Evolutionary conservation across 2,329 filamentous ascomycete species (phyloP), one percentile per base, ranked within the genome.

Genomic region (Fusarium denticulatum): DNA sequence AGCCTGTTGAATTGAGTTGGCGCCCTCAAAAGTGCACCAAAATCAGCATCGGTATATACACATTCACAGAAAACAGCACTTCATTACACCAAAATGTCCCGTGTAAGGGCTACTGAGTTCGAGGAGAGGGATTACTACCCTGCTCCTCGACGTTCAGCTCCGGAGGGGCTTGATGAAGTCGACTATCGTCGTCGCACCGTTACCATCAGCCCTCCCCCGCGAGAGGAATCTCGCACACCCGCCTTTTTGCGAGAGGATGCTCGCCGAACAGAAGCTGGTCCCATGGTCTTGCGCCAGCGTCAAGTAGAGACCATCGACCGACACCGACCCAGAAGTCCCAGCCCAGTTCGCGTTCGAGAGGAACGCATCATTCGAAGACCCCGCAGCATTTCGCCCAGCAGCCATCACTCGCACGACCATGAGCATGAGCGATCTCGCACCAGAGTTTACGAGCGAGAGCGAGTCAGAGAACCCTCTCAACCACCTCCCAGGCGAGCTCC

Each of bases 261-360:
- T 34, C 83, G 86, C 62, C 85, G 85, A 20, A 66, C 79, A 32
- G 88, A 89, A 65, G 80, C 84, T 32, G 88, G 88, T 7, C 83
- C 85, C 42, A 79, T 90, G 76, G 88, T 90, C 24, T 83, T 90
- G 53, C 86, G 88, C 58, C 82, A 86, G 73, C 85, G 88, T 50
- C 87, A 90, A 63, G 83, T 89, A 57, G 88, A 90, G 81, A 88
- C 86, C 2, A 77, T 87, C 67, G 87, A 89, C 78, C 82, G 87
- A 58, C 83, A 84, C 60, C 85, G 84, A 60, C 82, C 81, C 46
- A 83, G 85, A 57, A 86, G 83, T 58, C 86, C 84, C 65, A 83
- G 81, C 68, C 85, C 85, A 30, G 70, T 79, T 24, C 82, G 82
- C 13, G 79, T 83, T 52, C 81, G 83, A 37, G 84, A 87, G 75